Percentiles rank a stretch among this genome's conserved stretches.
These are phyloP conservation scores for Multifurca ochricompacta DNA, from an alignment of 768 basidiomycete species.

Conservation along the genomic window DNA sequence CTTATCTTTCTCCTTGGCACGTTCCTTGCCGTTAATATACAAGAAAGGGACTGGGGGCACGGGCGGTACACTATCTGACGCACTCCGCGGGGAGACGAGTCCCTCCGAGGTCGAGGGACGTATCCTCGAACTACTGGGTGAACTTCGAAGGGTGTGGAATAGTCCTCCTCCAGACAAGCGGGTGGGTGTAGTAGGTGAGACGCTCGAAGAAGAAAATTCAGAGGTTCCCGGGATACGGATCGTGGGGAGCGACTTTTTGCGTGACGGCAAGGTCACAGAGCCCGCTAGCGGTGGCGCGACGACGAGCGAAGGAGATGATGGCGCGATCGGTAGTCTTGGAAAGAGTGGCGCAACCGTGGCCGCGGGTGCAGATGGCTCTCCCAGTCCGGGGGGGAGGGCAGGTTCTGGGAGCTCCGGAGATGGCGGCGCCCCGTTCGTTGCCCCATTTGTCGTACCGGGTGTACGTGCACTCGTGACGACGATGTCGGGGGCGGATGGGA, in stretches of 20 bases:
- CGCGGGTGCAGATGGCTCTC: neutral
- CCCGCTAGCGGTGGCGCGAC: conserved; percentile 18
- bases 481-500: conserved; percentile 19
- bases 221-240: conserved; percentile 19
- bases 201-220: neutral
- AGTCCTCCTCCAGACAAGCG: conserved; percentile 12
- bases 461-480: conserved; percentile 11
- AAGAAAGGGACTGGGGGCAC: conserved; percentile 27
- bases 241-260: conserved; percentile 18
- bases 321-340: conserved; percentile 18
- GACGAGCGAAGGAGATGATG: conserved; percentile 23
- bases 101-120: conserved; percentile 18
- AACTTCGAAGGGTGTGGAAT: conserved; percentile 17
- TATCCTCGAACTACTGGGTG: conserved; percentile 20
- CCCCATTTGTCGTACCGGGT: neutral
- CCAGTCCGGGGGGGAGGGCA: conserved; percentile 12
- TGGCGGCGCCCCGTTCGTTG: neutral
- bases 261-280: neutral
- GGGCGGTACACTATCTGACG: conserved; percentile 19
- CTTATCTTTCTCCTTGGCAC: conserved; percentile 24
- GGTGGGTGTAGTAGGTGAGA: conserved; percentile 11
- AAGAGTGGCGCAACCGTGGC: neutral
- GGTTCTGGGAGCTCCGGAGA: neutral
- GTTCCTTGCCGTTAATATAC: conserved; percentile 23
- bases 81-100: conserved; percentile 21